These are phyloP conservation scores for Pinus taeda DNA, from an alignment of 75 land plant species.

Conservation along the genomic window DNA sequence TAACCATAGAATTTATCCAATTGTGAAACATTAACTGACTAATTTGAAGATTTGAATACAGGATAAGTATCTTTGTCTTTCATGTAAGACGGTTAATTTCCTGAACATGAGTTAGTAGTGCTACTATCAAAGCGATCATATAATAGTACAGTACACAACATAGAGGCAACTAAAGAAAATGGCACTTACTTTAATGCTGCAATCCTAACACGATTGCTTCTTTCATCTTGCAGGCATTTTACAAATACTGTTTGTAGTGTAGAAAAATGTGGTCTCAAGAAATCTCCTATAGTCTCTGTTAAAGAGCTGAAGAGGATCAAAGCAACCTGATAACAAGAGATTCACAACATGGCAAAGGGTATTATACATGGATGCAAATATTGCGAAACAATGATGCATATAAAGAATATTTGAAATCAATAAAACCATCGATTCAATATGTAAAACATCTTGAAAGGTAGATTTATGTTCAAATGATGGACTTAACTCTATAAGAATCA, in stretches of 20 bases:
- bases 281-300: constrained; percentile 89
- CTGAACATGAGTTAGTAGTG: background rate
- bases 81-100: background rate
- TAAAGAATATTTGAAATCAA: background rate
- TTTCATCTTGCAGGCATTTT: constrained; percentile 85
- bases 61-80: background rate
- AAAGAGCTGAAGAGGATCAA: constrained; percentile 94
- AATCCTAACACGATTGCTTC: constrained; percentile 83
- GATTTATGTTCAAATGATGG: background rate
- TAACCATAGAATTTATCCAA: background rate
- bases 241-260: constrained; percentile 80
- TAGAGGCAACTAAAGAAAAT: background rate
- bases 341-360: background rate
- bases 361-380: background rate
- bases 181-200: constrained; percentile 88
- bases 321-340: constrained; percentile 69
- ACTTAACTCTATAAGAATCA: background rate
- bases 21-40: background rate
- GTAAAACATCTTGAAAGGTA: background rate
- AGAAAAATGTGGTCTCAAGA: constrained; percentile 72
- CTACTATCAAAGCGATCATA: background rate
- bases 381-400: background rate
- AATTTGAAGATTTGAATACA: background rate
- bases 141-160: constrained; percentile 3
- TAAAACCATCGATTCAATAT: background rate